Percentiles rank a stretch among this genome's conserved stretches.
Evolutionary conservation across 306 rosid genomes (phyloP).

Genomic region (Aeschynomene evenia): DNA sequence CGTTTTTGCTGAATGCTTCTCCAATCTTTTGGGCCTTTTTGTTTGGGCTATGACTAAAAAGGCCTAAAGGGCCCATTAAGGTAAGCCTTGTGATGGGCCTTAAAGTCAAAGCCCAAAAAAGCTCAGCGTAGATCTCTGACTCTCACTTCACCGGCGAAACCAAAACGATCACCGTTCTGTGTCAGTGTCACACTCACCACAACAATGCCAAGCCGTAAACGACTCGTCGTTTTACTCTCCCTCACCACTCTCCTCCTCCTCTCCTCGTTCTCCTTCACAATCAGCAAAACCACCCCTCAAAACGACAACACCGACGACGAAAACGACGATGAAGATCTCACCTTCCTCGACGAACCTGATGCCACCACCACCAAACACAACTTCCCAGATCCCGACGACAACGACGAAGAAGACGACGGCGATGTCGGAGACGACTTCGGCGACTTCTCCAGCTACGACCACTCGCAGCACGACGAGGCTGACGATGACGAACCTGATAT

Average conservation of each 20-base stretch:
- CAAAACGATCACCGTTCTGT: background rate
- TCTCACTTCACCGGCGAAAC: conserved; percentile 7
- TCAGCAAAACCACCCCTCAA: conserved; percentile 33
- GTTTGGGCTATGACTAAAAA: background rate
- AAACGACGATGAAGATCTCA: conserved; percentile 89
- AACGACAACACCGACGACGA: conserved; percentile 53
- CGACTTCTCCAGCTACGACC: conserved; percentile 64
- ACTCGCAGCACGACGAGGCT: conserved; percentile 41
- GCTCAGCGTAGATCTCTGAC: background rate
- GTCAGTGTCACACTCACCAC: background rate
- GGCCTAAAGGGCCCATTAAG: background rate
- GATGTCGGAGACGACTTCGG: conserved; percentile 49
- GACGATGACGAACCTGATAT: conserved; percentile 49
- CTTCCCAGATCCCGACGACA: conserved; percentile 51
- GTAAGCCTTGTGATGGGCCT: too few species aligned
- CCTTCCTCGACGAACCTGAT: conserved; percentile 76
- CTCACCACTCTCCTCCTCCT: conserved; percentile 58
- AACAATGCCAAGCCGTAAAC: conserved; percentile 55
- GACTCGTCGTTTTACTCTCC: conserved; percentile 44
- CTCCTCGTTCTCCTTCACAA: conserved; percentile 50
- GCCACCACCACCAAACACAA: conserved; percentile 15
- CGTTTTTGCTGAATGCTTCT: conserved; percentile 13
- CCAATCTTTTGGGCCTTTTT: background rate
- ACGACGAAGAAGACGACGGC: conserved; percentile 32
- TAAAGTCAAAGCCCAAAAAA: too few species aligned